phyloP scores from a whole-genome alignment of 2,329 filamentous ascomycete genomes.

The Elsinoe australis region DNA sequence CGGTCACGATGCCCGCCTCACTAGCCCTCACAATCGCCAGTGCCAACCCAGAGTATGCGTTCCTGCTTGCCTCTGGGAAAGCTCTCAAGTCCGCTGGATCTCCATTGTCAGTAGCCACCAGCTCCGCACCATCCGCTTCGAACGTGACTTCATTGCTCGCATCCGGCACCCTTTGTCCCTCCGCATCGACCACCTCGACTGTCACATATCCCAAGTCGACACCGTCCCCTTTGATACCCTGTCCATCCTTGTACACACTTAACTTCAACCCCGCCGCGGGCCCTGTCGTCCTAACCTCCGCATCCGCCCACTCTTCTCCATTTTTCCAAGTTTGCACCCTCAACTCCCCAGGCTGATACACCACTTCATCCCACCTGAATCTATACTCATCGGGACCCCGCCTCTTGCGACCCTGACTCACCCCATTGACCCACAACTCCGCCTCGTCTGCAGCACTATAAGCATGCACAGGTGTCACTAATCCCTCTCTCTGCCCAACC shows the following conservation, averaged over 20 bases:
- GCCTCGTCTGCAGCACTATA: slow-evolving; percentile 47
- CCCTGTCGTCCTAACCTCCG: slow-evolving; percentile 38
- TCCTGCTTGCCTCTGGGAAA: slow-evolving; percentile 30
- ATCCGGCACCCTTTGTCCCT: slow-evolving; percentile 39
- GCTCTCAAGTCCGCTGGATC: slow-evolving; percentile 40
- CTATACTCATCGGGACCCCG: slow-evolving; percentile 38
- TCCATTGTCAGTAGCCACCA: slow-evolving; percentile 48
- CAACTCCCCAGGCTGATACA: slow-evolving; percentile 43
- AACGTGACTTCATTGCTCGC: slow-evolving; percentile 41
- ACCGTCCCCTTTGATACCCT: slow-evolving; percentile 36
- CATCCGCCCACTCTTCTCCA: slow-evolving; percentile 41
- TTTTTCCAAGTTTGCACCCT: slow-evolving; percentile 43
- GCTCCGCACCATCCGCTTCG: slow-evolving; percentile 38
- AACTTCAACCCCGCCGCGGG: slow-evolving; percentile 34
- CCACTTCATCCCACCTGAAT: slow-evolving; percentile 47
- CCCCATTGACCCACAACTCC: slow-evolving; percentile 48
- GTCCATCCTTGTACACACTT: slow-evolving; percentile 38
- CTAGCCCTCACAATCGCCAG: slow-evolving; percentile 10
- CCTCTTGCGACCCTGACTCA: slow-evolving; percentile 38
- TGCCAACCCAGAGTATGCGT: slow-evolving; percentile 17
- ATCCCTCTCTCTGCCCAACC: slow-evolving; percentile 38
- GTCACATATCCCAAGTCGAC: slow-evolving; percentile 43
- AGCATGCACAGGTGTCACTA: slow-evolving; percentile 48
- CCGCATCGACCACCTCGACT: slow-evolving; percentile 39
- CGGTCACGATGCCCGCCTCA: not conserved